phyloP scores from a whole-genome alignment of 352 stramenopile species.

The Aphanomyces invadans region DNA sequence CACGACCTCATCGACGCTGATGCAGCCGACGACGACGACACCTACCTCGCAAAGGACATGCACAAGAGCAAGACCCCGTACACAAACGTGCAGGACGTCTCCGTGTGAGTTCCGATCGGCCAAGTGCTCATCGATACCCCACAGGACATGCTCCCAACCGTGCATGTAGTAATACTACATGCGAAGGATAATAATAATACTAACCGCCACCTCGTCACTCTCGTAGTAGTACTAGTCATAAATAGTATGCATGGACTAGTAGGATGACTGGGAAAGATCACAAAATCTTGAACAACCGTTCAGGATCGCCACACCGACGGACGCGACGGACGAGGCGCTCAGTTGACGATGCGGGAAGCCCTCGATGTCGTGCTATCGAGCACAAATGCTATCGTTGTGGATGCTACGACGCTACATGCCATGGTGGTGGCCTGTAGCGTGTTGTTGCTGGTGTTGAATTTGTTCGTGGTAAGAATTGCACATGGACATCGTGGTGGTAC shows the following conservation, averaged over 20 bases:
- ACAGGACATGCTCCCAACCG: too few relatives aligned
- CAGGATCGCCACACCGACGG: neutral
- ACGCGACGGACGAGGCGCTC: neutral
- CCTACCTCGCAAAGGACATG: slow-evolving; percentile 2
- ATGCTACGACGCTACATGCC: neutral
- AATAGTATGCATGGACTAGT: too few relatives aligned
- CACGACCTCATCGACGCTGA: neutral
- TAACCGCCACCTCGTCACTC: too few relatives aligned
- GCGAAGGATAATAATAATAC: too few relatives aligned
- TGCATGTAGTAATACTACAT: too few relatives aligned
- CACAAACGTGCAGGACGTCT: neutral
- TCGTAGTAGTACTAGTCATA: too few relatives aligned
- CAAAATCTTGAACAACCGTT: neutral
- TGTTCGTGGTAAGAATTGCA: neutral
- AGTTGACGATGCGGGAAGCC: too few relatives aligned
- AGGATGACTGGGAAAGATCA: neutral
- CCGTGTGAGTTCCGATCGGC: too few relatives aligned
- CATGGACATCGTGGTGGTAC: neutral
- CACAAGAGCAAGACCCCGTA: slow-evolving; percentile 4
- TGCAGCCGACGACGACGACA: neutral
- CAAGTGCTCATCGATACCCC: too few relatives aligned
- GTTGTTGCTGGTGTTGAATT: neutral
- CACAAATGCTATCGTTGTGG: neutral
- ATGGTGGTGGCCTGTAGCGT: slow-evolving; percentile 1
- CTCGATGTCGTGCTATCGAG: neutral